phyloP scores from a whole-genome alignment of 139 green algal genomes.

The Pseudopediastrum boryanum region DNA sequence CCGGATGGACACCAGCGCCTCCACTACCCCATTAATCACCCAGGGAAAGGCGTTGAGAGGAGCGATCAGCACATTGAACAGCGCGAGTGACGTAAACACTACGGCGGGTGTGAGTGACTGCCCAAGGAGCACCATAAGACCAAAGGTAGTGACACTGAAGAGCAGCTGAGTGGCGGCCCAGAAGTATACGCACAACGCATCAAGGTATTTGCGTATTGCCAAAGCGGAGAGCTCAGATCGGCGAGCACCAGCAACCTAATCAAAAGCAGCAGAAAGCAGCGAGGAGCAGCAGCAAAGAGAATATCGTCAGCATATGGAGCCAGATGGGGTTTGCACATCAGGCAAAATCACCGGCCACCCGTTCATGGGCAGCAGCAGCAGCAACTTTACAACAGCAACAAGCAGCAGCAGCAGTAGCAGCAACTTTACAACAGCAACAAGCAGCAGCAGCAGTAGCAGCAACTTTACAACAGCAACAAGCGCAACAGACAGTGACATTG shows the following conservation, averaged over 20 bases:
- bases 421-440: background rate
- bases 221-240: constrained; percentile 2
- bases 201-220: constrained; percentile 84
- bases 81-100: constrained; percentile 81
- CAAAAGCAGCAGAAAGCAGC: background rate
- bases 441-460: background rate
- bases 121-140: constrained; percentile 63
- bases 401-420: background rate
- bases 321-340: too few species aligned
- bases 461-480: constrained; percentile 33
- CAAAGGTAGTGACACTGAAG: constrained; percentile 73
- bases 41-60: constrained; percentile 76
- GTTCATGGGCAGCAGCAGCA: too few species aligned
- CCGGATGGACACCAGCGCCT: constrained; percentile 72
- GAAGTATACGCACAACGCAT: constrained; percentile 91
- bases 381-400: too few species aligned
- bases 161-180: constrained; percentile 86
- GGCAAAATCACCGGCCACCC: too few species aligned
- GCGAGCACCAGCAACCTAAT: background rate
- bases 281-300: background rate
- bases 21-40: constrained; percentile 84
- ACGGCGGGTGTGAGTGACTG: constrained; percentile 49
- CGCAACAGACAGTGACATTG: too few species aligned
- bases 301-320: too few species aligned
- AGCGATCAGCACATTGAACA: constrained; percentile 88